Conservation (phyloP, 331 rosid species). For the Dryas integrifolia region DNA sequence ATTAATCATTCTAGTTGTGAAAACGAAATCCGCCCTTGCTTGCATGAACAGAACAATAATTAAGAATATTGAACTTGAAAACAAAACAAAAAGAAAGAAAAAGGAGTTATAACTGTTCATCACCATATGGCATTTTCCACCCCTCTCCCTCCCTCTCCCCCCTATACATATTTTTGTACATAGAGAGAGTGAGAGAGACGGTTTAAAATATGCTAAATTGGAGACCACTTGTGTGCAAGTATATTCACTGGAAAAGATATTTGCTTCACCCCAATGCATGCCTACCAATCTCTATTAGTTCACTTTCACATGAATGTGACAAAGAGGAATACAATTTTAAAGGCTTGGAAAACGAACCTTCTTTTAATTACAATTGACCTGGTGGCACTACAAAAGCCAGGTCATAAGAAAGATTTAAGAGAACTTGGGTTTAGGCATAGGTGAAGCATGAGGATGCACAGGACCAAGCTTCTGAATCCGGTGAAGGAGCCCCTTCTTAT, state of each 20-base stretch:
- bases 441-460: slow-evolving; percentile 36
- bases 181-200: background rate
- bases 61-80: background rate
- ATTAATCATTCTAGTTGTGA: background rate
- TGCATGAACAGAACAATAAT: background rate
- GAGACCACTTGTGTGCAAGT: slow-evolving; percentile 15
- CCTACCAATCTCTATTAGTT: slow-evolving; percentile 40
- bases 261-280: slow-evolving; percentile 33
- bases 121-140: background rate
- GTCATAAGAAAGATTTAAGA: slow-evolving; percentile 51
- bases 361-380: slow-evolving; percentile 63
- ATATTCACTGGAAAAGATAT: slow-evolving; percentile 20
- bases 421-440: slow-evolving; percentile 70
- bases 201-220: background rate
- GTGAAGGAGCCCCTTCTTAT: slow-evolving; percentile 78
- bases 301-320: slow-evolving; percentile 32
- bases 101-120: background rate
- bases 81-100: background rate
- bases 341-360: slow-evolving; percentile 45
- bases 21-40: background rate
- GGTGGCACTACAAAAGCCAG: slow-evolving; percentile 48
- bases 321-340: slow-evolving; percentile 33
- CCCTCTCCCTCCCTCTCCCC: background rate
- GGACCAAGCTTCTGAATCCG: slow-evolving; percentile 91
- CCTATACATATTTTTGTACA: too few relatives aligned